Evolutionary conservation across 352 stramenopile species (phyloP), one percentile per base, ranked within the genome.

Genomic region (Pythium folliculosum): DNA sequence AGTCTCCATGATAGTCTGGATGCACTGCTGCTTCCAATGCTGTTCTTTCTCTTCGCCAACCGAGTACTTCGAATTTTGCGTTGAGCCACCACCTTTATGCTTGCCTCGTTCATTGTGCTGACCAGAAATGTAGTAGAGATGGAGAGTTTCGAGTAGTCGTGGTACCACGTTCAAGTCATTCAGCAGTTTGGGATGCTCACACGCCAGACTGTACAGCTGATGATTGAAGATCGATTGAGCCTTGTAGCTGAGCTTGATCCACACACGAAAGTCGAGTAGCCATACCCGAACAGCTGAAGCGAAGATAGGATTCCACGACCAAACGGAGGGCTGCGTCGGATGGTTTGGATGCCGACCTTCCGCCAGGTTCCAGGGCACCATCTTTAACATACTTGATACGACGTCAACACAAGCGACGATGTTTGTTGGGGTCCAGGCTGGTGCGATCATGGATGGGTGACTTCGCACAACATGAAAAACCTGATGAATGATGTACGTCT

Each of bases 151-250:
- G 16, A 95, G 62, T 0, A 93, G 51, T 54, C 88, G 85, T 6
- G 78, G 50, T 0, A 93, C 80, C 14, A 72, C 66, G 17, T 89
- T 71, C 38, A 94, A 67, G 35, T 91, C 80, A 61, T 91, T 89
- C 35, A 94, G 80, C 8, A 82, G 57, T 56, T 80, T 77, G 8
- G 85, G 87, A 47, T 89, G 77, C 38, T 91, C 82, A 27, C 81
- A 91, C 1, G 80, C 82, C n/a, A 95, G 60, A 6, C 71, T 65
- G 56, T 93, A 89, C 6, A 95, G 70, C 60, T 95, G 85, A 64
- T 92, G 87, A 47, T 86, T 86, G 64, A 81, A 93, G 45, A 94
- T 91, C 6, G 84, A 92, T 65, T 94, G 87, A 1, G 82, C 88
- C 65, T 91, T 95, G 47, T 73, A 91, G 54, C 81, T 78, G 12